Evolutionary conservation across 2,329 filamentous ascomycete species (phyloP).

Genomic region (Helotiales sp.): DNA sequence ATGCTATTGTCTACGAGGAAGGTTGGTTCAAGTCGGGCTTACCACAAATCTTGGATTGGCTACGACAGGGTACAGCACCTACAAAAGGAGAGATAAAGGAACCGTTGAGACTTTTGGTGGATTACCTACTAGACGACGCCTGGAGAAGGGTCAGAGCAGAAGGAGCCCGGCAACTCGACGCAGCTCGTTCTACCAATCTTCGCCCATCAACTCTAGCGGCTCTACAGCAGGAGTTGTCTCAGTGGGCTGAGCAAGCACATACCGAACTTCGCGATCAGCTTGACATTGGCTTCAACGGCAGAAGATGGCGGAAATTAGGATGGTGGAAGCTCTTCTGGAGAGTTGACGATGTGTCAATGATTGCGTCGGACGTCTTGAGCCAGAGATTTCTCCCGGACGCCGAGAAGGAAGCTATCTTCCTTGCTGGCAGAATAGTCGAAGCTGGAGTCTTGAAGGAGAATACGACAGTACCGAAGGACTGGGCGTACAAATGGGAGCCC

Average conservation of each 20-base stretch:
- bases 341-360: slow-evolving; percentile 86
- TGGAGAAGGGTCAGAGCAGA: slow-evolving; percentile 51
- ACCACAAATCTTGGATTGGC: slow-evolving; percentile 64
- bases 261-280: slow-evolving; percentile 79
- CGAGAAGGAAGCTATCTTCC: slow-evolving; percentile 79
- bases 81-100: slow-evolving; percentile 56
- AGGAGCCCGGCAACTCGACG: slow-evolving; percentile 38
- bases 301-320: slow-evolving; percentile 73
- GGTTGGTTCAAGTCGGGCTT: slow-evolving; percentile 74
- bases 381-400: slow-evolving; percentile 75
- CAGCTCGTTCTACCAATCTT: slow-evolving; percentile 35
- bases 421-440: slow-evolving; percentile 74
- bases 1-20: slow-evolving; percentile 71
- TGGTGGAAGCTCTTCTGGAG: slow-evolving; percentile 98
- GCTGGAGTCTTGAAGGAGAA: slow-evolving; percentile 46
- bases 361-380: slow-evolving; percentile 75
- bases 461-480: slow-evolving; percentile 14
- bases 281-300: slow-evolving; percentile 73
- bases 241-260: slow-evolving; percentile 80
- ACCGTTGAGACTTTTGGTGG: slow-evolving; percentile 64
- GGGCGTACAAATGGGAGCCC: slow-evolving; percentile 29
- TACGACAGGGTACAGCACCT: slow-evolving; percentile 48
- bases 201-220: slow-evolving; percentile 39
- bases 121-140: slow-evolving; percentile 62
- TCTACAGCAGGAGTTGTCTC: slow-evolving; percentile 60